Evolutionary conservation across 768 basidiomycete species (phyloP).

Genomic region (Solioccasus polychromus): DNA sequence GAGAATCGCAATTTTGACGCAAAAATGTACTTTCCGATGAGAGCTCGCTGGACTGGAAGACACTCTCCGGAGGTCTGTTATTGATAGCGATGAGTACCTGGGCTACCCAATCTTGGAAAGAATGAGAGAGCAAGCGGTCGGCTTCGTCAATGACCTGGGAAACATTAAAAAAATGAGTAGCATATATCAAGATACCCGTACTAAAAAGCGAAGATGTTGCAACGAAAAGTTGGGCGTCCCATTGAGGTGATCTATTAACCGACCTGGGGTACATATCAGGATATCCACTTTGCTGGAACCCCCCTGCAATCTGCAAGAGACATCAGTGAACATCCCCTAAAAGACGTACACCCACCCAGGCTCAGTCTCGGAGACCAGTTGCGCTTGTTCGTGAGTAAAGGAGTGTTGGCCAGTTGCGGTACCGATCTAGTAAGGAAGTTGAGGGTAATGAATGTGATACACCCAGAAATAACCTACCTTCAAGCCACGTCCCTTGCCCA

Average conservation of each 20-base stretch:
- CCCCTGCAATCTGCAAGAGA: constrained; percentile 56
- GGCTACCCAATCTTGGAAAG: constrained; percentile 93
- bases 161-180: not conserved
- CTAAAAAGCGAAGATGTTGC: constrained; percentile 93
- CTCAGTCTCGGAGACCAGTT: constrained; percentile 63
- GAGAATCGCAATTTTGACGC: constrained; percentile 36
- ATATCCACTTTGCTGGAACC: constrained; percentile 93
- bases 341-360: constrained; percentile 39
- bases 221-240: constrained; percentile 88
- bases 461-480: constrained; percentile 48
- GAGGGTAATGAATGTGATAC: not conserved
- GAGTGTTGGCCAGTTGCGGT: constrained; percentile 93
- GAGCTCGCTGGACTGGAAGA: not conserved
- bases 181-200: constrained; percentile 35
- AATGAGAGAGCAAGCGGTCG: constrained; percentile 90
- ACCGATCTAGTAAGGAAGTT: constrained; percentile 47
- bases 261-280: constrained; percentile 92
- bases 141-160: constrained; percentile 93
- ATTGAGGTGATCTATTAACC: constrained; percentile 90
- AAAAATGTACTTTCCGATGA: constrained; percentile 5
- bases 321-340: not conserved
- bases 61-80: constrained; percentile 28
- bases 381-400: constrained; percentile 86
- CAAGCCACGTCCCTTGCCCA: constrained; percentile 82
- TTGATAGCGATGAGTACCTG: constrained; percentile 77